Base-by-base conservation (phyloP, 257 asterid species). In the Solanum lycopersicoides region DNA sequence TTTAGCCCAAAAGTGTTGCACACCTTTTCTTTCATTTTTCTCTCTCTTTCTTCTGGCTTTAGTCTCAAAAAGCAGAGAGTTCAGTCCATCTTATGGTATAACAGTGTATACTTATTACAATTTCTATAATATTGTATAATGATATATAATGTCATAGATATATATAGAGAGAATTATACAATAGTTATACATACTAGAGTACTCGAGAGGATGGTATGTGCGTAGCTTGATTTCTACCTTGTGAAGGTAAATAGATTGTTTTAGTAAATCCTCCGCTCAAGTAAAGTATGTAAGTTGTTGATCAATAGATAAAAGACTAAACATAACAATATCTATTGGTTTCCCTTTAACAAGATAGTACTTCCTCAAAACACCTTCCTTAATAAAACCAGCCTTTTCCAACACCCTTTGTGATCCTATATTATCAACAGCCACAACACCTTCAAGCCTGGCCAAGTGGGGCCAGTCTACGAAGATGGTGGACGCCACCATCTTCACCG, bases 301-400 rank as follows among this genome's bases (percentile, higher is more conserved):
- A 89, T 95, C 95, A 32, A 90, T 87, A 0, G 92, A 91, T 56
- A 95, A 72, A 35, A 96, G 92, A 91, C 99, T 96, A 72, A 92
- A 96, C 83, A 94, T 91, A 63, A 95, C 84, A 28, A 90, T 88
- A 39, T 96, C 98, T 68, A 80, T 90, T 0, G 98, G 86, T 73
- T 60, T 91, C n/a, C 99, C 98, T 39, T 96, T 93, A 34, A 92
- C 60, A 86, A 92, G 87, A 45, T 88, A 93, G 86, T 93, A 95
- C 92, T 92, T 95, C 92, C 98, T 94, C 85, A 94, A 77, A 50
- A 96, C 88, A 73, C 98, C 98, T 88, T 95, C 98, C 60, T 89
- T 92, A 16, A 7, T 53, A 42, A 96, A 96, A 71, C 98, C 98
- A 8, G 91, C 97, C 92, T 95, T 96, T 88, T 93, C 95, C 94